These are phyloP conservation scores for Microbotryomycetes sp. DNA, from an alignment of 1,284 basidiomycete genomes.

Conservation along the genomic window DNA sequence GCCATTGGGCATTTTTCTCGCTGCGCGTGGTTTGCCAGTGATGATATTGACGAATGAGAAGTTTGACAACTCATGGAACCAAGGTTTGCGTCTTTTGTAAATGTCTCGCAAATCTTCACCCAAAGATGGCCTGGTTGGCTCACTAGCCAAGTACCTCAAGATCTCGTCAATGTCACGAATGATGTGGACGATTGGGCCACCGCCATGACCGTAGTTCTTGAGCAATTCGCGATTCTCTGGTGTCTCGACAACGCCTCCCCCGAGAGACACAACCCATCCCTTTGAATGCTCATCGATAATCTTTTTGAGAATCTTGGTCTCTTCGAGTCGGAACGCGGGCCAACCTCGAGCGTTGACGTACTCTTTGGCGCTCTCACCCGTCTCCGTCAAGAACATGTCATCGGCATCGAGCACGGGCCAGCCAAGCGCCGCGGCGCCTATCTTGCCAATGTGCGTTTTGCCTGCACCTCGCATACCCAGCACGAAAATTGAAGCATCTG, in stretches of 20 bases:
- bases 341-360: slow-evolving; percentile 74
- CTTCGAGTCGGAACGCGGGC: slow-evolving; percentile 60
- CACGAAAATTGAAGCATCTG: slow-evolving; percentile 66
- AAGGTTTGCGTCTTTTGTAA: slow-evolving; percentile 72
- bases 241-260: slow-evolving; percentile 91
- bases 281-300: slow-evolving; percentile 41
- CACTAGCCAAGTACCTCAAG: slow-evolving; percentile 67
- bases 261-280: slow-evolving; percentile 78
- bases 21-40: slow-evolving; percentile 38
- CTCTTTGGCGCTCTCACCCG: slow-evolving; percentile 55
- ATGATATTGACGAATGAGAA: slow-evolving; percentile 80
- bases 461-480: slow-evolving; percentile 95
- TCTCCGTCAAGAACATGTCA: slow-evolving; percentile 45
- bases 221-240: slow-evolving; percentile 65
- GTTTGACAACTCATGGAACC: slow-evolving; percentile 78
- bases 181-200: slow-evolving; percentile 64
- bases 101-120: slow-evolving; percentile 79
- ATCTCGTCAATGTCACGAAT: slow-evolving; percentile 64
- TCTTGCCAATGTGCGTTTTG: slow-evolving; percentile 79
- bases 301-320: slow-evolving; percentile 43
- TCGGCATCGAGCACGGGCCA: slow-evolving; percentile 88
- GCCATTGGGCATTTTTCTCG: slow-evolving; percentile 28
- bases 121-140: slow-evolving; percentile 73
- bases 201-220: slow-evolving; percentile 56
- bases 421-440: slow-evolving; percentile 66